Evolutionary conservation across 2,329 filamentous ascomycete species (phyloP), one percentile per base, ranked within the genome.

Genomic region (Aureobasidium sp.): DNA sequence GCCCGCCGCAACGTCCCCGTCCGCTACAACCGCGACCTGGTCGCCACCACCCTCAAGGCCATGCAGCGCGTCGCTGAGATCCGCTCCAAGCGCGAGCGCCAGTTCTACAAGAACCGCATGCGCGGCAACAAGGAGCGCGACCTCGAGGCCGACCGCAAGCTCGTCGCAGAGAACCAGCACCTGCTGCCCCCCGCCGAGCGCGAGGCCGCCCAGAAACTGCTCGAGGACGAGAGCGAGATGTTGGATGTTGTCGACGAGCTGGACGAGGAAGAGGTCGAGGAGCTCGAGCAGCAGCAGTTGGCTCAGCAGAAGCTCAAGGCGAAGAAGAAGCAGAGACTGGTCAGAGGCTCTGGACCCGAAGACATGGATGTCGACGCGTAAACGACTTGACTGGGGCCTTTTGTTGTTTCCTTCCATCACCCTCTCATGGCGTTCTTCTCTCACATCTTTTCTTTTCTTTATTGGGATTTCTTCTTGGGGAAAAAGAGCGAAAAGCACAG

Each of bases 31-130:
- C 88, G 94, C 76, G 90, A 96, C 69, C 85, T 96, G 67, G 86
- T 96, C 66, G 83, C 84, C 69, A 91, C 89, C 72, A 97, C 94
- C 17, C 82, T 97, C 76, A 86, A 89, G 73, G 93, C 92, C 68
- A 99, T 99, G 91, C 83, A 90, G 77, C 85, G 93, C 66, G 87
- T 97, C 70, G 81, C 84, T 70, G 92, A 97, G 81, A 93, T 97
- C 77, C 83, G 91, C 61, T 77, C 84, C 63, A 85, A 87, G 73
- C 84, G 94, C 73, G 93, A 97, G 82, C 84, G 91, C 69, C 88
- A 88, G 67, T 96, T 97, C 79, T 97, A 96, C 82, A 92, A 90
- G 84, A 87, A 88, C 73, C 87, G 94, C 74, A 91, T 97, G 89
- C 87, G 87, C 58, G 92, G 92, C 75, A 96, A 95, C 79, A 87